phyloP scores from a whole-genome alignment of 495 filamentous ascomycete genomes.

The Daldinia grandis region DNA sequence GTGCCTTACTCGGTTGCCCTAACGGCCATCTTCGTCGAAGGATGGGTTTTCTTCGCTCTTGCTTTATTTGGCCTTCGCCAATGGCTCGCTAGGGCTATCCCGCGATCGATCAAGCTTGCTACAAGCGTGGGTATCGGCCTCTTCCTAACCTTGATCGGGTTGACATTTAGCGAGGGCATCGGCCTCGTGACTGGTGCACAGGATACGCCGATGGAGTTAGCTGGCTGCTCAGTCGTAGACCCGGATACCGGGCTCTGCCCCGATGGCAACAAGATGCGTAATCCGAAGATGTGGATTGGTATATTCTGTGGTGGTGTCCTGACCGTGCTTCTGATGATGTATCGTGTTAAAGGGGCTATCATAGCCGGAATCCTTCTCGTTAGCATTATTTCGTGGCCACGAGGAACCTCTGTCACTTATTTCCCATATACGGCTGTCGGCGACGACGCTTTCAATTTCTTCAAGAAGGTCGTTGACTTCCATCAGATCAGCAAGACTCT shows the following conservation, averaged over 20 bases:
- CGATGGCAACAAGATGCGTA: conserved; percentile 71
- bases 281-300: conserved; percentile 80
- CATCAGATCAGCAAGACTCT: conserved; percentile 74
- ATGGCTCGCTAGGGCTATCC: conserved; percentile 81
- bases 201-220: conserved; percentile 70
- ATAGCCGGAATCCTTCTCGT: conserved; percentile 82
- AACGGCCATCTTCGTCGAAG: conserved; percentile 85
- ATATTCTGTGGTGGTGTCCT: conserved; percentile 84
- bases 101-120: conserved; percentile 82
- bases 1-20: conserved; percentile 75
- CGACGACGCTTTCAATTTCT: conserved; percentile 76
- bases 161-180: conserved; percentile 82
- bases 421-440: conserved; percentile 76
- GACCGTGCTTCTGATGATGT: conserved; percentile 80
- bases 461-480: conserved; percentile 83
- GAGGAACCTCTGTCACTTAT: conserved; percentile 74
- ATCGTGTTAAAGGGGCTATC: conserved; percentile 82
- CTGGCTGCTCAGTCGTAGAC: conserved; percentile 64
- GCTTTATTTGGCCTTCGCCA: conserved; percentile 80
- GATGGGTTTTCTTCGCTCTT: conserved; percentile 73
- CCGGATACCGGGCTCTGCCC: conserved; percentile 58
- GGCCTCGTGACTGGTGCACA: conserved; percentile 70
- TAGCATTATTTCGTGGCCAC: conserved; percentile 85
- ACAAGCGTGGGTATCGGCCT: conserved; percentile 83
- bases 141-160: conserved; percentile 80